Evolutionary conservation across 176 grass and related monocot genomes (phyloP).

Genomic region (Carex scoparia): DNA sequence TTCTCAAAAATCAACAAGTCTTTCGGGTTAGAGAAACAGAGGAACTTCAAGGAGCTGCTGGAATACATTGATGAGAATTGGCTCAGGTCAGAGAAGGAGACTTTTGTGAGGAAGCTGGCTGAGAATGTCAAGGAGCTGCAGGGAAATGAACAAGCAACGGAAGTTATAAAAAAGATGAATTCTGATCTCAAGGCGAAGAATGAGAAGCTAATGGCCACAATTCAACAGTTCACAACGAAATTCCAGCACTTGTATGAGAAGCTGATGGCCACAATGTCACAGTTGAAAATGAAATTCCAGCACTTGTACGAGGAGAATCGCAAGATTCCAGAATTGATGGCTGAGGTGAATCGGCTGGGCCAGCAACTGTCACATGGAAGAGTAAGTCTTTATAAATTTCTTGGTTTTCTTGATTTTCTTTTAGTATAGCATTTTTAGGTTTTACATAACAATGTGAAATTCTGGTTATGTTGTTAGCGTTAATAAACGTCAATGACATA

Average conservation of each 20-base stretch:
- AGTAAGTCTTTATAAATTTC: not conserved
- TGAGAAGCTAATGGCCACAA: not conserved
- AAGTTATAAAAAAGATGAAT: not conserved
- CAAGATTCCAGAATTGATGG: no score
- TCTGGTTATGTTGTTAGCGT: not conserved
- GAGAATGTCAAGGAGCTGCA: not conserved
- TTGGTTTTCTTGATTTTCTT: not conserved
- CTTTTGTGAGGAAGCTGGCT: no score
- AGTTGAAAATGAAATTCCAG: no score
- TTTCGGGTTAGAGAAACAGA: not conserved
- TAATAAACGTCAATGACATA: no score
- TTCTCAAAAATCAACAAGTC: not conserved
- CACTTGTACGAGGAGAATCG: not conserved
- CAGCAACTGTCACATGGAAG: not conserved
- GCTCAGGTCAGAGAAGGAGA: not conserved
- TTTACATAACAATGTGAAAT: not conserved
- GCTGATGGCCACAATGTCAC: no score
- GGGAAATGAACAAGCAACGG: not conserved
- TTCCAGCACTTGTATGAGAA: no score
- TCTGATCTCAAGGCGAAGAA: not conserved
- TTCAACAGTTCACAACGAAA: not conserved
- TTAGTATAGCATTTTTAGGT: not conserved
- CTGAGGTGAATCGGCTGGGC: not conserved
- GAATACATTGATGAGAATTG: not conserved
- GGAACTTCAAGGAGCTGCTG: no score